phyloP scores from a whole-genome alignment of 257 asterid species.

The Primulina huaijiensis region DNA sequence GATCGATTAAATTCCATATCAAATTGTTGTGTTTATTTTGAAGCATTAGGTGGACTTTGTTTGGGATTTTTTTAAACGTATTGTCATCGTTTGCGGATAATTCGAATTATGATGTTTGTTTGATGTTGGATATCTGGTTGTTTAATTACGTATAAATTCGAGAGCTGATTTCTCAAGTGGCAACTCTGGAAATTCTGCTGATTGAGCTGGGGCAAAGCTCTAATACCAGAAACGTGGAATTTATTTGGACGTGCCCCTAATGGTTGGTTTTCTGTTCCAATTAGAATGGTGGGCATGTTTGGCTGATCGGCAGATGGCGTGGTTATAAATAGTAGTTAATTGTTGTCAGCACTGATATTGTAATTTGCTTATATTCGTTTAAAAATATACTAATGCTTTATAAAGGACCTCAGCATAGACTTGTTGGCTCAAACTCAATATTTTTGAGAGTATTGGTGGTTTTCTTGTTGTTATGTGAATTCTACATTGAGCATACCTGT shows the following conservation, averaged over 20 bases:
- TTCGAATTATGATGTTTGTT: too few relatives aligned
- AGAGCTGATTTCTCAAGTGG: neutral
- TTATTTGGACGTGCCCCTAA: too few relatives aligned
- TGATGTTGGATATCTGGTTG: neutral
- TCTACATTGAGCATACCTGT: neutral
- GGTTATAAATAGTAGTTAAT: neutral
- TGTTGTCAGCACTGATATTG: too few relatives aligned
- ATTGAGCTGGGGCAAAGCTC: too few relatives aligned
- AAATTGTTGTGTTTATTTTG: neutral
- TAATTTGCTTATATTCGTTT: neutral
- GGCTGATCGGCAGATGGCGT: slow-evolving; percentile 18
- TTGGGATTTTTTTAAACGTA: neutral
- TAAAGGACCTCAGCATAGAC: neutral
- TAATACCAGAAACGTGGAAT: too few relatives aligned
- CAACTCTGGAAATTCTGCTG: neutral
- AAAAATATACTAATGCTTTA: too few relatives aligned
- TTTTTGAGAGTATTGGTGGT: neutral
- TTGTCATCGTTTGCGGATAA: neutral
- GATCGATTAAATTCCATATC: neutral
- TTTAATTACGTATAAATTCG: too few relatives aligned
- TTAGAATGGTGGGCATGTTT: neutral
- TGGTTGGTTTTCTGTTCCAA: too few relatives aligned
- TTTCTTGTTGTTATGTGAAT: neutral
- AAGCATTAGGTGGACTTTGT: slow-evolving; percentile 8
- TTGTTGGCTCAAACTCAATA: neutral